Base-by-base conservation (phyloP, 495 filamentous ascomycete genomes). In the Lepraria neglecta region DNA sequence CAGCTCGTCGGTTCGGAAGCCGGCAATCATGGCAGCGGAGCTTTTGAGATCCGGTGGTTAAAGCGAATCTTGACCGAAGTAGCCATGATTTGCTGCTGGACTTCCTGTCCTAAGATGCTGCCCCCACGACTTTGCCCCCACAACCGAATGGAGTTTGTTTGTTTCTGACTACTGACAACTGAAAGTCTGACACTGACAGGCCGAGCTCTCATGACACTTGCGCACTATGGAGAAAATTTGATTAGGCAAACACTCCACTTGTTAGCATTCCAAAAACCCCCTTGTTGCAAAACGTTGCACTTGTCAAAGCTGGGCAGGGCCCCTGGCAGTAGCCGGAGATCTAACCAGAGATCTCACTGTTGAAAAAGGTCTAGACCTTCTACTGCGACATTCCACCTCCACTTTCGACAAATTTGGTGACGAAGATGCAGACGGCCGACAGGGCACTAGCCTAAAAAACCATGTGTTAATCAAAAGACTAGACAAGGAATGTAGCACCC, bases 401-500 rank as follows among this genome's bases (percentile, higher is more conserved):
- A 33, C 6, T 15, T n/a, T 31, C 5, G 27, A 33, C 28, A 33
- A 52, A 52, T 52, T 31, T 7, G 15, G 48, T 3, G 28, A 52
- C 27, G 31, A 52, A 31, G 48, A 17, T 52, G 48, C 15, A 31
- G 7, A 31, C 27, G 48, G 48, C 48, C 12, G 31, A 52, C 48
- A 52, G 27, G 27, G 9, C 48, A 52, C 48, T 52, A 52, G 4
- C 45, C 38, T n/a, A 43, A n/a, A 31, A 51, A 51, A 31, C 28
- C n/a, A 43, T 19, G 33, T 11, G 30, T 14, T 52, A 12, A 40
- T n/a, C 31, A 27, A 38, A n/a, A 40, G 17, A 19, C 58, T 60
- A 60, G 58, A 52, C 58, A 60, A 52, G 58, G 58, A 24, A 35
- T 60, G 7, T 30, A 50, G 19, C 17, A 5, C 47, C 28, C 46